Percentiles rank a stretch among this genome's conserved stretches.
Conservation (phyloP, 345 rosid genomes). For the Cardamine occulta region DNA sequence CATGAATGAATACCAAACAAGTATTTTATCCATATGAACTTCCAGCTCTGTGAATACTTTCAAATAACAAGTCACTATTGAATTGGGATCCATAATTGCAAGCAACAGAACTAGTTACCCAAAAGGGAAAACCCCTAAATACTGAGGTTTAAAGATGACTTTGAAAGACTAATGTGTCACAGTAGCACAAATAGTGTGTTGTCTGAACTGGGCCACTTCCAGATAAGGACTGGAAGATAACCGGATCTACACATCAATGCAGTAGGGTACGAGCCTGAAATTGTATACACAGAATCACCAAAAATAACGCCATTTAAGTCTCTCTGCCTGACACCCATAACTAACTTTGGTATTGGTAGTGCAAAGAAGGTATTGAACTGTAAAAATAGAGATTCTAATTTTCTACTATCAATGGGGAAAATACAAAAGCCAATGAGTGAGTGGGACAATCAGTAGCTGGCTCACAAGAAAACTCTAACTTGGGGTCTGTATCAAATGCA, state of each 20-base stretch:
- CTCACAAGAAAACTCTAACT: conserved; percentile 22
- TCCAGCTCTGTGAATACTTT: background rate
- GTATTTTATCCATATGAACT: conserved; percentile 9
- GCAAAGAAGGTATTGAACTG: conserved; percentile 17
- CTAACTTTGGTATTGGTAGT: conserved; percentile 21
- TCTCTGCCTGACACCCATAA: conserved; percentile 33
- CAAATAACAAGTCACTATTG: conserved; percentile 14
- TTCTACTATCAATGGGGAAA: conserved; percentile 20
- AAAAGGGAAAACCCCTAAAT: conserved; percentile 10
- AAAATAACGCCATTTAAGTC: conserved; percentile 21
- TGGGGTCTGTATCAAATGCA: conserved; percentile 7
- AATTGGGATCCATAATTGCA: conserved; percentile 13
- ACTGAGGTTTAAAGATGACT: conserved; percentile 21
- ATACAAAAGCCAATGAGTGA: conserved; percentile 24
- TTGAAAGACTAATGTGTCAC: conserved; percentile 34
- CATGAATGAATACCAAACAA: conserved; percentile 8
- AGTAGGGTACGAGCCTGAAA: conserved; percentile 40
- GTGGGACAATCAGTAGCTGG: conserved; percentile 29
- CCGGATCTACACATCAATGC: conserved; percentile 33
- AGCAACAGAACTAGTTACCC: conserved; percentile 22
- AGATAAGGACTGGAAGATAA: conserved; percentile 33
- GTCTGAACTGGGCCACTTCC: conserved; percentile 42
- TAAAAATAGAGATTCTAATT: background rate
- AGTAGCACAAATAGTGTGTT: conserved; percentile 28
- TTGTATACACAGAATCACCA: conserved; percentile 24